A percentile compares a stretch with the other conserved stretches of the same genome.
phyloP scores from a whole-genome alignment of 1,284 basidiomycete species.

The Apiotrichum laibachii region DNA sequence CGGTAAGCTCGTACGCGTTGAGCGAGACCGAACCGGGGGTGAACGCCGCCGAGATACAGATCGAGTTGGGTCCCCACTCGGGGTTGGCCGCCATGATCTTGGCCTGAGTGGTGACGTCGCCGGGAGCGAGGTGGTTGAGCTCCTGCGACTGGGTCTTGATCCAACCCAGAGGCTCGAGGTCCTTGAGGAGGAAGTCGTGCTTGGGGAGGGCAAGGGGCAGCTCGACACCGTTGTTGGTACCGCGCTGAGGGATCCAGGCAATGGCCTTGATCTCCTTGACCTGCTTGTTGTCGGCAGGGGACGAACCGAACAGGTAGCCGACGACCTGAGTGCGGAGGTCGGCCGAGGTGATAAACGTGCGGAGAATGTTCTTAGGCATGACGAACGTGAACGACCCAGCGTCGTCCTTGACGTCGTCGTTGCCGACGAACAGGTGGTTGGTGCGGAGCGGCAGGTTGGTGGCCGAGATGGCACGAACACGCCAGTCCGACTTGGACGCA shows the following conservation, averaged over 20 bases:
- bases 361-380: constrained; percentile 93
- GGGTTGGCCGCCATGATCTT: constrained; percentile 95
- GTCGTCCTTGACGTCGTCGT: constrained; percentile 96
- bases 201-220: constrained; percentile 80
- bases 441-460: constrained; percentile 94
- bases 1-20: constrained; percentile 83
- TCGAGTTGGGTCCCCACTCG: constrained; percentile 89
- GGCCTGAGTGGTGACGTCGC: constrained; percentile 92
- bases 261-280: constrained; percentile 99
- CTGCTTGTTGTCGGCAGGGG: constrained; percentile 93
- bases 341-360: constrained; percentile 88
- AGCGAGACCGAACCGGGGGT: constrained; percentile 96
- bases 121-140: constrained; percentile 84
- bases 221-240: constrained; percentile 89
- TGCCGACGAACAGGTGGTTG: constrained; percentile 98
- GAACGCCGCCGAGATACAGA: constrained; percentile 92
- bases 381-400: constrained; percentile 91
- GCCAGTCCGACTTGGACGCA: constrained; percentile 99
- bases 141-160: constrained; percentile 93
- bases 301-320: constrained; percentile 87
- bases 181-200: constrained; percentile 91
- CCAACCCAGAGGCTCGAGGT: constrained; percentile 94
- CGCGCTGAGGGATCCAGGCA: constrained; percentile 92
- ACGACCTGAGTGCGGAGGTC: constrained; percentile 96
- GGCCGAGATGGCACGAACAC: constrained; percentile 90